phyloP scores from a whole-genome alignment of 176 grass and related monocot species.

The Leersia perrieri region DNA sequence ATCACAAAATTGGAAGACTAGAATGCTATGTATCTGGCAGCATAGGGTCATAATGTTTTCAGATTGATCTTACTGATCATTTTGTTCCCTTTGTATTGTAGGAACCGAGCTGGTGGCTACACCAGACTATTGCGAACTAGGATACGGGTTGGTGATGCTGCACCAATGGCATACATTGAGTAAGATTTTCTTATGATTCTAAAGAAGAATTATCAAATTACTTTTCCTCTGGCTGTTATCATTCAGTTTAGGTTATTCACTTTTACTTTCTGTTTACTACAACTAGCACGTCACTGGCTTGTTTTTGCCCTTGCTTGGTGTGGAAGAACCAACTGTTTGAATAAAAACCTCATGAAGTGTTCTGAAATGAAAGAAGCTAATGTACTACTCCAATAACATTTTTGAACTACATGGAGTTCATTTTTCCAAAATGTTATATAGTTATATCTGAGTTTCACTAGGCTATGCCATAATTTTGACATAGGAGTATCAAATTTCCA shows the following conservation, averaged over 20 bases:
- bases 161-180: conserved; percentile 95
- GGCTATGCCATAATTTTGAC: neutral
- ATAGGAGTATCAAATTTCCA: neutral
- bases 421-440: neutral
- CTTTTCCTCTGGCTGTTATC: neutral
- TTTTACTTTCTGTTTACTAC: neutral
- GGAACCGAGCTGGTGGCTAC: conserved; percentile 82
- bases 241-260: neutral
- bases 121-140: conserved; percentile 73
- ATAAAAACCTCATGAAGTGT: neutral
- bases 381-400: neutral
- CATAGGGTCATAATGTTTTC: neutral
- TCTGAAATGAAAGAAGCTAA: neutral
- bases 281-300: neutral
- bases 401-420: neutral
- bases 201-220: neutral
- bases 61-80: neutral
- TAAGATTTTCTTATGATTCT: conserved; percentile 45
- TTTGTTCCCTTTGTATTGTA: conserved; percentile 6
- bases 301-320: neutral
- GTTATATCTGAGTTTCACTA: neutral
- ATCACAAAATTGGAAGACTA: neutral
- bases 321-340: neutral
- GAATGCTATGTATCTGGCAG: neutral
- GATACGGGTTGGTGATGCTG: conserved; percentile 87